Evolutionary conservation across 306 rosid genomes (phyloP).

Genomic region (Acmispon strigosus): DNA sequence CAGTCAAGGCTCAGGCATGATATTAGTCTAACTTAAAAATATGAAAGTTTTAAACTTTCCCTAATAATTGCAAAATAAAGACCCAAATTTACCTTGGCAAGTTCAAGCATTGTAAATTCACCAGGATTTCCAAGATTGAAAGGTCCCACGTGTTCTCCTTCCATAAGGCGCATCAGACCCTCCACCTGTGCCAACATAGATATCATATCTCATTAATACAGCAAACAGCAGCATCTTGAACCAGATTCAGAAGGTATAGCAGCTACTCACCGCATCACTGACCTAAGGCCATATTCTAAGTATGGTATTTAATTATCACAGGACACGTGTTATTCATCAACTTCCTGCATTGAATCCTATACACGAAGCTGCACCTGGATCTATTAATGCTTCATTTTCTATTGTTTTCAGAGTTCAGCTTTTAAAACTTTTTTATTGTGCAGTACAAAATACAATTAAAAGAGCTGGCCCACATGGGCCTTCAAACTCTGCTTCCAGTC

Average conservation of each 20-base stretch:
- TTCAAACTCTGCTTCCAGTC: conserved; percentile 13
- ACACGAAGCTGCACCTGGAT: neutral
- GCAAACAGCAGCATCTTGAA: conserved; percentile 3
- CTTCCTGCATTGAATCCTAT: conserved; percentile 2
- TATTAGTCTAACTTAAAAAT: neutral
- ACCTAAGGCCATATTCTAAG: neutral
- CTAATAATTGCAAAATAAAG: neutral
- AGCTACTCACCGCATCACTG: neutral
- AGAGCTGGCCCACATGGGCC: conserved; percentile 18
- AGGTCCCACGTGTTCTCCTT: conserved; percentile 98
- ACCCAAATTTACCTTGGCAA: conserved; percentile 66
- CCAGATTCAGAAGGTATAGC: neutral
- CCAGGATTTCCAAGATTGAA: conserved; percentile 98
- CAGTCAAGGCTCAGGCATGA: neutral
- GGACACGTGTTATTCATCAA: conserved; percentile 11
- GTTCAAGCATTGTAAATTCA: conserved; percentile 99
- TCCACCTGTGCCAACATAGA: conserved; percentile 55
- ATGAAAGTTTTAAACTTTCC: neutral
- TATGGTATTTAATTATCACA: neutral
- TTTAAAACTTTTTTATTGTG: neutral
- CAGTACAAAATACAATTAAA: conserved; percentile 4
- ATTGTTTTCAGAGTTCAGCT: conserved; percentile 7
- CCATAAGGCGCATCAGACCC: conserved; percentile 97
- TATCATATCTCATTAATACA: conserved; percentile 20
- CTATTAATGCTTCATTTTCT: neutral